phyloP scores from a whole-genome alignment of 306 rosid genomes.

The Castanea crenata region DNA sequence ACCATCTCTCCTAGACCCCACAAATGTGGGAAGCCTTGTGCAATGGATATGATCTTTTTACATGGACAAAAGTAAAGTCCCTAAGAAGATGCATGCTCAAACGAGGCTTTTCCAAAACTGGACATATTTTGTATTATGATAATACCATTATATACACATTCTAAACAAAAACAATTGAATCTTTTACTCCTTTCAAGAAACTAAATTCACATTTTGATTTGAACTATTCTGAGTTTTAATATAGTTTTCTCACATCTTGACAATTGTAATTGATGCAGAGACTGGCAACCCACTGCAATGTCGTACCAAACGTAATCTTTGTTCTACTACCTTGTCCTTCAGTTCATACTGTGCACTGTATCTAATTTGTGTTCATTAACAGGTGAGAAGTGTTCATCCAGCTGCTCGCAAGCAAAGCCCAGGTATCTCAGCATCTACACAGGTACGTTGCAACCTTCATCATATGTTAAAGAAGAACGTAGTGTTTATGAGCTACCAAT shows the following conservation, averaged over 20 bases:
- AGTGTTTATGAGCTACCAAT: not conserved
- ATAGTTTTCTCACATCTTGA: constrained; percentile 22
- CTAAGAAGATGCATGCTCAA: not conserved
- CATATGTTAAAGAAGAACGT: not conserved
- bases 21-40: too few relatives aligned
- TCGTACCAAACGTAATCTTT: constrained; percentile 50
- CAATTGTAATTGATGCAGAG: constrained; percentile 38
- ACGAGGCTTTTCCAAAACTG: not conserved
- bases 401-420: constrained; percentile 71
- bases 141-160: too few relatives aligned
- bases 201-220: not conserved
- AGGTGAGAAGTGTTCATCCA: constrained; percentile 61
- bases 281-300: constrained; percentile 58
- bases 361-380: constrained; percentile 16
- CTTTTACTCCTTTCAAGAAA: not conserved
- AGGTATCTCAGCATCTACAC: constrained; percentile 59
- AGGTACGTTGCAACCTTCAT: constrained; percentile 40
- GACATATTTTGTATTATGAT: not conserved
- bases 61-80: not conserved
- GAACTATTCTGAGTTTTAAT: not conserved
- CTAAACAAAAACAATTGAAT: not conserved
- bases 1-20: too few relatives aligned
- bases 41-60: too few relatives aligned
- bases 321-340: not conserved
- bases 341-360: not conserved